Percentiles rank a stretch among this genome's conserved stretches.
These are phyloP conservation scores for Yarrowia sp. DNA, from an alignment of 805 yeast genomes.

Conservation along the genomic window DNA sequence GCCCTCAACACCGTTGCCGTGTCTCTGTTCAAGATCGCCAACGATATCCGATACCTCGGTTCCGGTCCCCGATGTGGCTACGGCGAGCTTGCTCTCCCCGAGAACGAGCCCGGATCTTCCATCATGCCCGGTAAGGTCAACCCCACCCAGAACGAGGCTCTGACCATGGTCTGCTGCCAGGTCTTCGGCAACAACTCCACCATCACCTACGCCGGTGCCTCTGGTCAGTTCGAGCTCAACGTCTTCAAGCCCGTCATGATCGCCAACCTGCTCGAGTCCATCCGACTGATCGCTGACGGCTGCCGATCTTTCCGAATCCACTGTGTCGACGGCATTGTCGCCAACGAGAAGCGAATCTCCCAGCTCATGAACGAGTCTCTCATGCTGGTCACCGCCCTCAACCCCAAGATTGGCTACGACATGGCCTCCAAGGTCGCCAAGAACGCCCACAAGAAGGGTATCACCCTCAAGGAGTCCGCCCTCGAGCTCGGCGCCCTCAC, in stretches of 20 bases:
- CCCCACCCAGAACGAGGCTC: slow-evolving; percentile 99
- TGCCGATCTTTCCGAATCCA: slow-evolving; percentile 86
- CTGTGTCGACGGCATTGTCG: slow-evolving; percentile 94
- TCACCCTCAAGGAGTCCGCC: slow-evolving; percentile 93
- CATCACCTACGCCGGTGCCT: slow-evolving; percentile 96
- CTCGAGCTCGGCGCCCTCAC: slow-evolving; percentile 86
- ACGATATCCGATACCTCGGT: slow-evolving; percentile 97
- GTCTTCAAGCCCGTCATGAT: slow-evolving; percentile 98
- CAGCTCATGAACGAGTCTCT: slow-evolving; percentile 91
- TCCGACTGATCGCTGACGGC: slow-evolving; percentile 90
- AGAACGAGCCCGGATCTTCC: slow-evolving; percentile 98
- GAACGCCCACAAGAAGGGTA: slow-evolving; percentile 97
- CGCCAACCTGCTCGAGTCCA: slow-evolving; percentile 84
- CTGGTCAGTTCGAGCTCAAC: slow-evolving; percentile 98
- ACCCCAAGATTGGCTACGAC: slow-evolving; percentile 99
- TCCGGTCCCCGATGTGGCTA: slow-evolving; percentile 99
- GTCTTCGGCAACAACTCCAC: slow-evolving; percentile 96
- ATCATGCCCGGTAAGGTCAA: slow-evolving; percentile 99
- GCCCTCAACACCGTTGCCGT: slow-evolving; percentile 95
- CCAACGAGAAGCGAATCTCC: slow-evolving; percentile 85
- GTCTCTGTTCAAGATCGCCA: slow-evolving; percentile 93
- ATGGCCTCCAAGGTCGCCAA: slow-evolving; percentile 97
- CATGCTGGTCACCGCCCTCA: slow-evolving; percentile 97
- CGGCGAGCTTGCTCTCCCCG: slow-evolving; percentile 94
- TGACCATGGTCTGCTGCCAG: slow-evolving; percentile 97